Evolutionary conservation across 495 filamentous ascomycete genomes (phyloP).

Genomic region (Aspergillus kassunensis): DNA sequence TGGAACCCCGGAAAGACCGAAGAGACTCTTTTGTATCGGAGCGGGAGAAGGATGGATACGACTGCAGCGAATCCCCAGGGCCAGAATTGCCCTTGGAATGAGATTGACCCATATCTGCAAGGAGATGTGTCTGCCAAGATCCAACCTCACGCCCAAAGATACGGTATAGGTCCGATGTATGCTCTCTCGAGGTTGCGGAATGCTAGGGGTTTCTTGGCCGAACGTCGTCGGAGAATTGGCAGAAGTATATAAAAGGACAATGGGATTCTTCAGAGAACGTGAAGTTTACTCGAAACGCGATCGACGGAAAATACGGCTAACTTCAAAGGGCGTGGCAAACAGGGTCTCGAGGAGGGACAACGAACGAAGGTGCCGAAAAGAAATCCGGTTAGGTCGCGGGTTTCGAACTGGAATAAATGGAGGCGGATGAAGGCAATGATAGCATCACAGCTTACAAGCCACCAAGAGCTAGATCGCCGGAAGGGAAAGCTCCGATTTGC

Average conservation of each 20-base stretch:
- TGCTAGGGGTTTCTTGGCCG: constrained; percentile 33
- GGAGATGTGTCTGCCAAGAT: constrained; percentile 37
- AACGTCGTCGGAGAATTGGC: constrained; percentile 13
- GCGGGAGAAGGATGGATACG: constrained; percentile 87
- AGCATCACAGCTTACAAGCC: constrained; percentile 15
- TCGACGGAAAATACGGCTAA: neutral
- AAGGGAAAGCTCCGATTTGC: constrained; percentile 26
- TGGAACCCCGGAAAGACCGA: constrained; percentile 72
- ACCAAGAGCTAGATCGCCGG: constrained; percentile 20
- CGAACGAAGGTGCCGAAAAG: constrained; percentile 3
- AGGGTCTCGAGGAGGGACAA: neutral
- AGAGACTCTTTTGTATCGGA: constrained; percentile 94
- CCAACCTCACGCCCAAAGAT: constrained; percentile 24
- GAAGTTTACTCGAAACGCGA: neutral
- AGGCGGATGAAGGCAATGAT: constrained; percentile 10
- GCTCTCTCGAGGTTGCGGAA: constrained; percentile 26
- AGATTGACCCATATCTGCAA: constrained; percentile 80
- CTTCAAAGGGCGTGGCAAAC: neutral
- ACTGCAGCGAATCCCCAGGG: constrained; percentile 58
- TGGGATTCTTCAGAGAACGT: neutral
- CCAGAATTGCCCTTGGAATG: constrained; percentile 71
- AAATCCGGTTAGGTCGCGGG: neutral
- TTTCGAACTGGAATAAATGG: constrained; percentile 16
- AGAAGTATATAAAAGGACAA: constrained; percentile 25
- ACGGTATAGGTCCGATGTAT: constrained; percentile 24